A percentile compares a stretch with the other conserved stretches of the same genome.
These are phyloP conservation scores for Fusarium nematophilum DNA, from an alignment of 2,329 filamentous ascomycete genomes.

Conservation along the genomic window DNA sequence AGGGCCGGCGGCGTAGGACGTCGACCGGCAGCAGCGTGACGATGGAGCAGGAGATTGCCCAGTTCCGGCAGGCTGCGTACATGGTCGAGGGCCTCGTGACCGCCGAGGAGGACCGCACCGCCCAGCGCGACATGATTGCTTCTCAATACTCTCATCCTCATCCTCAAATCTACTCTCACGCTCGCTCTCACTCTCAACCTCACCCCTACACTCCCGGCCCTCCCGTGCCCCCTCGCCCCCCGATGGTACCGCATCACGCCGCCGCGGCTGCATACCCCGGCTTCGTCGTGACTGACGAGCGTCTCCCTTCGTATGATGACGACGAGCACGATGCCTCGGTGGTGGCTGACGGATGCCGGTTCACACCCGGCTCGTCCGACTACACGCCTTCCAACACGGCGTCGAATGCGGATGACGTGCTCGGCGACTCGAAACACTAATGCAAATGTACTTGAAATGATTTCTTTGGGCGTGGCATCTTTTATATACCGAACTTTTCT, in stretches of 20 bases:
- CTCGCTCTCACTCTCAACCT: slow-evolving; percentile 17
- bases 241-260: slow-evolving; percentile 31
- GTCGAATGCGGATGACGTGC: slow-evolving; percentile 37
- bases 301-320: slow-evolving; percentile 56
- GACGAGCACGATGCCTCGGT: slow-evolving; percentile 48
- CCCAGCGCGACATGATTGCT: slow-evolving; percentile 5
- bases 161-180: no score
- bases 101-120: slow-evolving; percentile 52
- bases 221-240: slow-evolving; percentile 30
- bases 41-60: slow-evolving; percentile 62
- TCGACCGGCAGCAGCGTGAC: slow-evolving; percentile 43
- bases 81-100: slow-evolving; percentile 60
- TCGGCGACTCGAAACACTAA: slow-evolving; percentile 41
- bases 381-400: slow-evolving; percentile 36
- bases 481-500: slow-evolving; percentile 29
- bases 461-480: slow-evolving; percentile 16
- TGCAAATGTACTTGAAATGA: slow-evolving; percentile 13
- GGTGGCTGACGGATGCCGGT: slow-evolving; percentile 58
- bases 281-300: slow-evolving; percentile 45
- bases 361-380: slow-evolving; percentile 48
- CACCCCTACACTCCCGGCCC: slow-evolving; percentile 17
- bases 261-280: slow-evolving; percentile 36
- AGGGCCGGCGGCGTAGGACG: slow-evolving; percentile 24
- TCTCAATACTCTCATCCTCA: slow-evolving; percentile 15
- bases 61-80: slow-evolving; percentile 58